Evolutionary conservation across 192 early-diverging fungal genomes (phyloP).

Genomic region (Linnemannia schmuckeri): DNA sequence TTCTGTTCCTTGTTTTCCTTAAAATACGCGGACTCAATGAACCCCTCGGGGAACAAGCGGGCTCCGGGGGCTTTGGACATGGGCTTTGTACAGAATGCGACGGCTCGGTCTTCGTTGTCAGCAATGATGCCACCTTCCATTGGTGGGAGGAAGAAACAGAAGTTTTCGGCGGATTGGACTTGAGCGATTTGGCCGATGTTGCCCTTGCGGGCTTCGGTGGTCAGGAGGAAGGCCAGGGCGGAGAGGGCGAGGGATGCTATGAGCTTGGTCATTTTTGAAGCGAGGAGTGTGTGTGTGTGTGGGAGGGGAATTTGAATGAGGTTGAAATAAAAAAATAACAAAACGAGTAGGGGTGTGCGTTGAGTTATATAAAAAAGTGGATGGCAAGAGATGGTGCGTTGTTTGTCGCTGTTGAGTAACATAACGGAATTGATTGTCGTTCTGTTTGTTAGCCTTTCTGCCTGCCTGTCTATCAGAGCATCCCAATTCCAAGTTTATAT

Average conservation of each 20-base stretch:
- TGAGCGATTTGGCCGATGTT: slow-evolving; percentile 19
- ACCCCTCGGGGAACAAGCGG: slow-evolving; percentile 44
- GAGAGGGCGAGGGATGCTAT: neutral
- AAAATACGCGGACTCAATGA: slow-evolving; percentile 60
- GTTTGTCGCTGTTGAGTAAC: neutral
- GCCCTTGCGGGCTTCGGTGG: neutral
- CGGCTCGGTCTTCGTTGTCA: slow-evolving; percentile 57
- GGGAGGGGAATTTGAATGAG: neutral
- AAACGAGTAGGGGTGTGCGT: neutral
- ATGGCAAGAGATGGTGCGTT: neutral
- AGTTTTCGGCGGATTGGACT: slow-evolving; percentile 4
- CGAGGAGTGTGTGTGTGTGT: neutral
- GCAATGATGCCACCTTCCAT: slow-evolving; percentile 35
- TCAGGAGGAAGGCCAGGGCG: neutral
- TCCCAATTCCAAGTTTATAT: neutral
- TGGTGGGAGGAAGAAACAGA: slow-evolving; percentile 24
- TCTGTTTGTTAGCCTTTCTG: neutral
- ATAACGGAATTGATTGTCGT: neutral
- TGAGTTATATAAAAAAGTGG: neutral
- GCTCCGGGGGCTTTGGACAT: slow-evolving; percentile 54
- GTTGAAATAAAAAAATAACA: neutral
- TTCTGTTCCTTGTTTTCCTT: slow-evolving; percentile 27
- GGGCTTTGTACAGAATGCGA: slow-evolving; percentile 56
- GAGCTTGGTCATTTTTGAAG: slow-evolving; percentile 3
- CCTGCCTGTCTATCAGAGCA: neutral